Evolutionary conservation across 2,329 filamentous ascomycete genomes (phyloP), one percentile per base, ranked within the genome.

Genomic region (Aspergillus aculeatus): DNA sequence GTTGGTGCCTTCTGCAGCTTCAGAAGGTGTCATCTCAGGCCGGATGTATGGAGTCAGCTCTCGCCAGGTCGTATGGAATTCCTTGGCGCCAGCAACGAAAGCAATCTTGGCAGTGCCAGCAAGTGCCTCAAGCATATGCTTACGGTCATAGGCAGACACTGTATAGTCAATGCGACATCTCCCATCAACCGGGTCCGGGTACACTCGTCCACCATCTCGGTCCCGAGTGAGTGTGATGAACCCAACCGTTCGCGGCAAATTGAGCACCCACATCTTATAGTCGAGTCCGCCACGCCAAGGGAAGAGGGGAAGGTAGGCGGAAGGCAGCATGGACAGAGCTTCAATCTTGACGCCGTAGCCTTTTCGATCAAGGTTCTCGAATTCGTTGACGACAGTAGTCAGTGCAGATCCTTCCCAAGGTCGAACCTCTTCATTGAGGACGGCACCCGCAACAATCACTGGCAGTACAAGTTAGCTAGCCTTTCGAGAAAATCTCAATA

Each of bases 281-380:
- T 91, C 84, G 11, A 92, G 72, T 0, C 87, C 89, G 57, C 80
- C 79, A n/a, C 73, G 78, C 87, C 90, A 96, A 14, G 87, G 83
- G 56, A 90, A 79, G 54, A 83, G 77, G 5, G 86, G 79, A 14
- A 92, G 78, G 66, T 85, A 82, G 2, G 86, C 72, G 19, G 86
- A 84, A 0, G 92, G 91, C 69, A 92, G 69, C 89, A 95, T 93
- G 68, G 84, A 84, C 1, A 85, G 85, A 10, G 87, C 82, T 79
- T 97, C 92, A 29, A 97, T 80, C 74, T 96, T 96, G 52, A 83
- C 82, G 44, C 94, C 94, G 68, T 97, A 91, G 59, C 92, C 91
- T 47, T 87, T 81, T 5, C 85, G 85, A 72, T 96, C 92, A 0
- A 93, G 81, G 66, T 97, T 89, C 64, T 96, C 90, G 66, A 93